Base-by-base conservation (phyloP, 441 rosid genomes). In the Syzygium syzygioides region DNA sequence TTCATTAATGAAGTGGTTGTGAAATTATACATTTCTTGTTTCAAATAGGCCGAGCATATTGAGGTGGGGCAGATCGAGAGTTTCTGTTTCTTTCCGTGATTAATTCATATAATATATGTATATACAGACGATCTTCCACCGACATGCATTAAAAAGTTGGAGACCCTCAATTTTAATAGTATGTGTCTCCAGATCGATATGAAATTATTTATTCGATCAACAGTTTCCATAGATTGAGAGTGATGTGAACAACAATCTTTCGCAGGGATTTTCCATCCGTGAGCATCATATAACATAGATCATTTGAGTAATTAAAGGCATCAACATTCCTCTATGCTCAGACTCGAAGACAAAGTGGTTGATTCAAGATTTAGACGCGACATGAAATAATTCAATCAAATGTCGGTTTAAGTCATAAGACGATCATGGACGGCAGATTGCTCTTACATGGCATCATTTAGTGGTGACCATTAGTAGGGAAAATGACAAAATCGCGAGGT, bases 1-100 rank as follows among this genome's bases (percentile, higher is more conserved):
- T 76, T 76, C 83, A 12, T 76, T 76, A 48, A 52, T 87, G 55
- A 87, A 85, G 91, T 87, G 88, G 88, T 88, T 90, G 91, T 52
- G 56, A 76, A 62, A 76, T 76, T 76, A 76, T 76, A 7, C 28
- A 25, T 7, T 12, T 41, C 83, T 23, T 23, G 66, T 60, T 28
- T 60, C 66, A 28, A 60, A 13, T 60, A 60, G 66, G 32, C 13
- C 66, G 86, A 45, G 28, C 60, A 59, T 55, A 87, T 64, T 6
- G 57, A 55, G 57, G 25, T 23, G 25, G 57, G 57, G n/a, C 52
- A 41, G 83, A 23, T 76, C 7, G 83, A 76, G 52, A 76, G 53
- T 41, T 76, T 76, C n/a, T 23, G 90, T 28, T 89, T 41, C 64
- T 84, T 71, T 80, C 34, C 83, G 83, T 85, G 28, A 71, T 71